Conservation (phyloP, 108 stramenopile genomes). For the Cylindrotheca closterium region DNA sequence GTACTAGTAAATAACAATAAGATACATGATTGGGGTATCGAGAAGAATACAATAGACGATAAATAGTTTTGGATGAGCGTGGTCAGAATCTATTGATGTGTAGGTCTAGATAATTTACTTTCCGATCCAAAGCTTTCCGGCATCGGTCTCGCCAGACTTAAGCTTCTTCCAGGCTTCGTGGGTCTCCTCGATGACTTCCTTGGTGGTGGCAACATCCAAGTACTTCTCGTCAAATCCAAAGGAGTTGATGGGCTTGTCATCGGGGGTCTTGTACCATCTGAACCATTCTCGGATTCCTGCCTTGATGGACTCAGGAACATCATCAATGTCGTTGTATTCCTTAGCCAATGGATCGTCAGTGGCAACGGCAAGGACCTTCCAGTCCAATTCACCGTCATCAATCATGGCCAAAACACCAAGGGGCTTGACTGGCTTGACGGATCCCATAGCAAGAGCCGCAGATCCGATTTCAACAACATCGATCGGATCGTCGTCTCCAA, state of each 20-base stretch:
- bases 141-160: conserved; percentile 70
- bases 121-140: conserved; percentile 86
- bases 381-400: conserved; percentile 99
- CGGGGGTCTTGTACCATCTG: conserved; percentile 99
- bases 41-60: too few species aligned
- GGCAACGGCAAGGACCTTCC: conserved; percentile 97
- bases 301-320: conserved; percentile 93
- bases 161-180: conserved; percentile 97
- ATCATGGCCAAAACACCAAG: conserved; percentile 99
- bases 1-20: too few species aligned
- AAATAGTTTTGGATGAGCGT: too few species aligned
- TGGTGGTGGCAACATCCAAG: conserved; percentile 78
- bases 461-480: conserved; percentile 99
- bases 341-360: conserved; percentile 92
- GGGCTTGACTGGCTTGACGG: conserved; percentile 93
- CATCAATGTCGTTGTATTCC: conserved; percentile 94
- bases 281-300: conserved; percentile 98
- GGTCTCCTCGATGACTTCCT: conserved; percentile 95
- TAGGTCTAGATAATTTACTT: too few species aligned
- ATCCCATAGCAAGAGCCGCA: conserved; percentile 72
- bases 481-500: conserved; percentile 98
- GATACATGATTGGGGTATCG: too few species aligned
- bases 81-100: too few species aligned
- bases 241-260: conserved; percentile 98
- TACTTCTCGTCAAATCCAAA: conserved; percentile 98